Evolutionary conservation across 257 asterid species (phyloP).

Genomic region (Solanum pennellii): DNA sequence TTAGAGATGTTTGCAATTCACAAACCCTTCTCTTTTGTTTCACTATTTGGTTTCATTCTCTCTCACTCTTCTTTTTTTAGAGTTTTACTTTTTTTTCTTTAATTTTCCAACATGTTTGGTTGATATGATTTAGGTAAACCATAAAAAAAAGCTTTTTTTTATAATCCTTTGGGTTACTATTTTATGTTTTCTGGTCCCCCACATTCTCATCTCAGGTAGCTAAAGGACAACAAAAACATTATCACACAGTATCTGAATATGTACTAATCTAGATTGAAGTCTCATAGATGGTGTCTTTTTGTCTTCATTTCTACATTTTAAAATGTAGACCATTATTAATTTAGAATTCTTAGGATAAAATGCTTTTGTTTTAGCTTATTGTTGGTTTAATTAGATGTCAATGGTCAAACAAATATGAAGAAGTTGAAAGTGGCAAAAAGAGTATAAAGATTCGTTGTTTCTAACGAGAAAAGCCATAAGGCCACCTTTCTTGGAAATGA

Average conservation of each 20-base stretch:
- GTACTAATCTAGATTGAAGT: not conserved
- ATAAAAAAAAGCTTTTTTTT: not conserved
- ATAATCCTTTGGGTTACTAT: not conserved
- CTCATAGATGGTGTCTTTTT: not conserved
- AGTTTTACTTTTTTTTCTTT: not conserved
- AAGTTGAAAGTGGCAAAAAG: not conserved
- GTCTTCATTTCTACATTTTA: not conserved
- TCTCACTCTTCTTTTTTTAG: not conserved
- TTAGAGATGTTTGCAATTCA: not conserved
- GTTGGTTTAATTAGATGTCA: not conserved
- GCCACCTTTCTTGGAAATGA: conserved; percentile 28
- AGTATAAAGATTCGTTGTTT: conserved; percentile 13
- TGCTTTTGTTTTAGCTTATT: not conserved
- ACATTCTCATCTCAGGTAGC: not conserved
- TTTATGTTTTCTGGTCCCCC: not conserved
- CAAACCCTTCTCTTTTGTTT: not conserved
- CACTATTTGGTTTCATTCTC: not conserved
- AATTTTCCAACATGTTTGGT: not conserved
- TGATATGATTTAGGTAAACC: not conserved
- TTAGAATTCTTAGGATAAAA: not conserved
- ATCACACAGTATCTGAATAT: not conserved
- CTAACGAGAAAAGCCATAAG: conserved; percentile 10
- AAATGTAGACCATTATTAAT: not conserved
- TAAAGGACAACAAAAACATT: not conserved
- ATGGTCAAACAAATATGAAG: not conserved